These are phyloP conservation scores for Chlamydomonas sphaeroides DNA, from an alignment of 139 green algal species.

Conservation along the genomic window DNA sequence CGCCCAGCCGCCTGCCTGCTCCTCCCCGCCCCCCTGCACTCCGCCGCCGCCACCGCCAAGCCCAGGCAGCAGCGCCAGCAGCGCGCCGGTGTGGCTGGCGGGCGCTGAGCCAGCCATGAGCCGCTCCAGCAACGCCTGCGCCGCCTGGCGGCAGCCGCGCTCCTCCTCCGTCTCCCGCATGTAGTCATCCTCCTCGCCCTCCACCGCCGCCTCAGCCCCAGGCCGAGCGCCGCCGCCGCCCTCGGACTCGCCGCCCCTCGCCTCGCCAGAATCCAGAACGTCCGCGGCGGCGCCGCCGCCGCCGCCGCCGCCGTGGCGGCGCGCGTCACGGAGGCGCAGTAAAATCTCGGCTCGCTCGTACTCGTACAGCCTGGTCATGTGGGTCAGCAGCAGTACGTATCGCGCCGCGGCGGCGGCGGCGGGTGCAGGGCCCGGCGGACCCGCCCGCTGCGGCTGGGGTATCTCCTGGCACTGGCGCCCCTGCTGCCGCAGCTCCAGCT, in stretches of 20 bases:
- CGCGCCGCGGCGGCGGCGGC: not conserved
- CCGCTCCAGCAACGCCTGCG: constrained; percentile 17
- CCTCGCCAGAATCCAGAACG: no score
- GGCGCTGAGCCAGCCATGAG: not conserved
- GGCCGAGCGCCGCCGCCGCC: not conserved
- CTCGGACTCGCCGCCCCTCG: not conserved
- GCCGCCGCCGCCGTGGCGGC: not conserved
- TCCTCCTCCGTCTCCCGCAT: constrained; percentile 30
- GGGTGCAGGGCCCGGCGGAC: not conserved
- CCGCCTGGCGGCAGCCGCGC: not conserved
- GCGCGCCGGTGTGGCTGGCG: not conserved
- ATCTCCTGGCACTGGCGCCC: not conserved
- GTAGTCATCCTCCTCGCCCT: constrained; percentile 7
- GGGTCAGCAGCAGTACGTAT: constrained; percentile 23
- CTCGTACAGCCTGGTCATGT: constrained; percentile 18
- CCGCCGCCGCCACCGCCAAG: not conserved
- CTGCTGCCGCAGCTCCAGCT: not conserved
- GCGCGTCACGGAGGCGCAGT: not conserved
- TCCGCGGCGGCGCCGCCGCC: no score
- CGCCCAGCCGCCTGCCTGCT: no score
- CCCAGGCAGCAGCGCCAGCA: constrained; percentile 15
- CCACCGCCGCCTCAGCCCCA: not conserved
- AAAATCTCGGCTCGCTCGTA: not conserved
- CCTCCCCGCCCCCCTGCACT: not conserved
- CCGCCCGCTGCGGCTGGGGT: not conserved